These are phyloP conservation scores for Davidsoniella neocaledoniae DNA, from an alignment of 2,329 filamentous ascomycete genomes.

Conservation along the genomic window DNA sequence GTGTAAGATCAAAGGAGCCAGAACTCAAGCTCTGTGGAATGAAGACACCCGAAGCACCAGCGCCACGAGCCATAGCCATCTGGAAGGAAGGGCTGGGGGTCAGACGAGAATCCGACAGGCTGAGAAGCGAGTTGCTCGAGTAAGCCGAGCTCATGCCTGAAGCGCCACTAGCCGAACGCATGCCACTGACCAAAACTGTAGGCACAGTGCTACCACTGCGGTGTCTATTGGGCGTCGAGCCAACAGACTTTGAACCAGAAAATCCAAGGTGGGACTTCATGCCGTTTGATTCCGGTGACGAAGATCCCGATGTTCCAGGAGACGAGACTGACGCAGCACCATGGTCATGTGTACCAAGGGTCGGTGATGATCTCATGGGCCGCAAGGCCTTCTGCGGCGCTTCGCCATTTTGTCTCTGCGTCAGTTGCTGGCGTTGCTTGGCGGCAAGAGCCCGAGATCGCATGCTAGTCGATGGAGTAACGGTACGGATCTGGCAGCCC, in stretches of 20 bases:
- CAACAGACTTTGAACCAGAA: not conserved
- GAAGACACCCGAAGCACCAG: conserved; percentile 11
- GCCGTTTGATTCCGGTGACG: not conserved
- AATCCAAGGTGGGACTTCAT: not conserved
- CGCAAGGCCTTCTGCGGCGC: conserved; percentile 2
- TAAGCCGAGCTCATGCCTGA: conserved; percentile 1
- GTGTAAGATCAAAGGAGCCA: conserved; percentile 11
- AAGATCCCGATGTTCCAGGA: conserved; percentile 7
- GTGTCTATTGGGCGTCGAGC: not conserved
- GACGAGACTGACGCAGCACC: conserved; percentile 8
- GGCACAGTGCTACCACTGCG: not conserved
- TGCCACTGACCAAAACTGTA: not conserved
- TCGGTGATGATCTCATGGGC: conserved; percentile 9
- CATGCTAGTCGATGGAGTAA: conserved; percentile 1
- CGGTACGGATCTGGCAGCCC: conserved; percentile 3
- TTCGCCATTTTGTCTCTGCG: not conserved
- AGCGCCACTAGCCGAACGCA: not conserved
- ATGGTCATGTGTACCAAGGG: conserved; percentile 8
- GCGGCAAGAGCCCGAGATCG: conserved; percentile 2
- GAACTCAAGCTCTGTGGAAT: conserved; percentile 10
- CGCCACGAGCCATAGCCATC: conserved; percentile 10
- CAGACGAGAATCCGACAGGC: not conserved
- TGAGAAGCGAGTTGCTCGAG: conserved; percentile 4
- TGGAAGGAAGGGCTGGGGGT: conserved; percentile 10
- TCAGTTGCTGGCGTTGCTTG: not conserved